Conservation (phyloP, 169 alveolate species). For the Pseudocohnilembus persalinus region DNA sequence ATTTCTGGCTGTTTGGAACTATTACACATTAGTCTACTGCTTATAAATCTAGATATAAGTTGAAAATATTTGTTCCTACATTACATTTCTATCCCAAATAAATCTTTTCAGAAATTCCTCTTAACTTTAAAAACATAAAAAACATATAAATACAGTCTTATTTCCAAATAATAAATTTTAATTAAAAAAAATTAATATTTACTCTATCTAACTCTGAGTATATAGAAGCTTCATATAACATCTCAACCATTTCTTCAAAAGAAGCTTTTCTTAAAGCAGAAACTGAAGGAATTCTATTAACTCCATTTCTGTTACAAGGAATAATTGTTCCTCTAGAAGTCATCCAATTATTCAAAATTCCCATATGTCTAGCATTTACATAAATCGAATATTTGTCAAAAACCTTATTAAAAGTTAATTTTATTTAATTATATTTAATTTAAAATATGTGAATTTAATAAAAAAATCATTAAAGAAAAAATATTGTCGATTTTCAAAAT, state of each 20-base stretch:
- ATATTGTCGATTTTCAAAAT: too few relatives aligned
- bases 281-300: constrained; percentile 95
- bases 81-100: constrained; percentile 31
- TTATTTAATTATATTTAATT: too few relatives aligned
- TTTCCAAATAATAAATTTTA: too few relatives aligned
- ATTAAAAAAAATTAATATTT: too few relatives aligned
- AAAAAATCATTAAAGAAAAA: not conserved
- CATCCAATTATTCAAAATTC: constrained; percentile 99
- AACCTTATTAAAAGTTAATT: constrained; percentile 75
- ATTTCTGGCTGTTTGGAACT: not conserved
- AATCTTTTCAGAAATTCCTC: constrained; percentile 58
- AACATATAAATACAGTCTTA: too few relatives aligned
- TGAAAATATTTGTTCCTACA: constrained; percentile 30
- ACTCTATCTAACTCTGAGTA: constrained; percentile 91
- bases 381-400: constrained; percentile 94
- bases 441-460: not conserved
- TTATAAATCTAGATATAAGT: constrained; percentile 17
- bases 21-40: constrained; percentile 6
- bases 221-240: constrained; percentile 98
- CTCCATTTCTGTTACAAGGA: constrained; percentile 99
- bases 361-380: constrained; percentile 98
- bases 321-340: constrained; percentile 98
- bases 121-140: not conserved
- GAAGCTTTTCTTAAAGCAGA: constrained; percentile 98
- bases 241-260: constrained; percentile 99